Base-by-base conservation (phyloP, 2,329 filamentous ascomycete species). In the Colletotrichum sp. region DNA sequence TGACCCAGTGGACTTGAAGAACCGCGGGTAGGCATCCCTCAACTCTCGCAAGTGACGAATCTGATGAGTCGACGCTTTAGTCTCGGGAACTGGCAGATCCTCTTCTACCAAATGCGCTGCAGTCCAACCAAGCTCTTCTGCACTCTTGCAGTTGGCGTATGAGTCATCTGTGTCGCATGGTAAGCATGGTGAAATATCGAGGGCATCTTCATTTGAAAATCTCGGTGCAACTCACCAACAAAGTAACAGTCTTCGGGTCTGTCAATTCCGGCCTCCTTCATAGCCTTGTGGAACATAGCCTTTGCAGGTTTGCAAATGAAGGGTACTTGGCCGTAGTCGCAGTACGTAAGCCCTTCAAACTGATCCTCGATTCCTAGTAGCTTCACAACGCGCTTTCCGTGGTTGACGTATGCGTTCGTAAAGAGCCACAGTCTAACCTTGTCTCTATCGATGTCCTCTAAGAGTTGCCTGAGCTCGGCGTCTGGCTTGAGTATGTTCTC, bases 351-450 rank as follows among this genome's bases (percentile, higher is more conserved):
- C 6, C 97, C 97, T 77, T 98, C 96, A 81, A 99, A 99, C 22
- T 96, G 86, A 82, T 98, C 95, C 3, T 98, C 96, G 22, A 99
- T 88, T 3, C 91, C 93, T 3, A 99, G 88, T n/a, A 99, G 87
- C 74, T 90, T 92, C 13, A 98, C 92, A 1, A 99, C 97, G 48
- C 96, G 88, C 81, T 91, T 93, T 34, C 92, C 97, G 81, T 99
- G 97, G 34, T 89, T 98, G 78, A 97, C 88, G 81, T 99, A 98
- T 22, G 97, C 97, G 82, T 99, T 99, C 3, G 98, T 99, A 81
- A 99, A 94, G 3, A 99, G 91, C 97, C 98, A 99, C n/a, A 95
- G 87, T 78, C 92, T 95, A 78, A 98, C 94, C 83, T 97, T 98
- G 81, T 87, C 91, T 71, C 85, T 93, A 84, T 99, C 96, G 69